A percentile compares a stretch with the other conserved stretches of the same genome.
phyloP scores from a whole-genome alignment of 441 rosid species.

The Populus hybrid region DNA sequence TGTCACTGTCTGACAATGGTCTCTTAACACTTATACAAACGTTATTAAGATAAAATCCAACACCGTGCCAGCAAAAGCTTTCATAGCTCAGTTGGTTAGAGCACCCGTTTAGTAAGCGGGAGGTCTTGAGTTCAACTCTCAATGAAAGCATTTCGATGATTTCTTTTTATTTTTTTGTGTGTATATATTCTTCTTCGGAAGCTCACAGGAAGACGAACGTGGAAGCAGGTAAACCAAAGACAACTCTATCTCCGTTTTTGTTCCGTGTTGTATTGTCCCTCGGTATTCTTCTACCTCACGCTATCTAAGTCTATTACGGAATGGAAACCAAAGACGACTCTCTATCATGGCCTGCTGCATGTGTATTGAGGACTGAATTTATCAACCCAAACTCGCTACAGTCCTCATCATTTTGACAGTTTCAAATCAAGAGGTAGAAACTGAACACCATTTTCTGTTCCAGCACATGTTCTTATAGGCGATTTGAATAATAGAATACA shows the following conservation, averaged over 20 bases:
- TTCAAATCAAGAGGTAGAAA: background rate
- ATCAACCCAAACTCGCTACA: background rate
- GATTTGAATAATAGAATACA: background rate
- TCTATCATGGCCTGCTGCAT: background rate
- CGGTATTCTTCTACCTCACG: background rate
- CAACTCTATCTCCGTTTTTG: background rate
- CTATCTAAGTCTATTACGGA: background rate
- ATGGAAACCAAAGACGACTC: background rate
- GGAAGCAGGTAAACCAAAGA: background rate
- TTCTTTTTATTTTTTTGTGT: too few species aligned
- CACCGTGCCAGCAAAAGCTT: conserved; percentile 31
- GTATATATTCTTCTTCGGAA: background rate
- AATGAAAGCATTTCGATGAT: conserved; percentile 52
- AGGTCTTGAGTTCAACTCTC: conserved; percentile 98
- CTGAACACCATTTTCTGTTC: background rate
- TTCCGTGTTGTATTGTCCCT: background rate
- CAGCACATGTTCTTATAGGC: background rate
- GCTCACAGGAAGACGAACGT: background rate
- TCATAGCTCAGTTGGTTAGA: conserved; percentile 98
- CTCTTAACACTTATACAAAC: rapidly evolving
- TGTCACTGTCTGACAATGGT: background rate
- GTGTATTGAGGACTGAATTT: background rate
- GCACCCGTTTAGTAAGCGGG: conserved; percentile 99
- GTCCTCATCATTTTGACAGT: background rate
- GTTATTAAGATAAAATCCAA: background rate